Conservation (phyloP, 495 filamentous ascomycete genomes). For the Neurospora sp. region DNA sequence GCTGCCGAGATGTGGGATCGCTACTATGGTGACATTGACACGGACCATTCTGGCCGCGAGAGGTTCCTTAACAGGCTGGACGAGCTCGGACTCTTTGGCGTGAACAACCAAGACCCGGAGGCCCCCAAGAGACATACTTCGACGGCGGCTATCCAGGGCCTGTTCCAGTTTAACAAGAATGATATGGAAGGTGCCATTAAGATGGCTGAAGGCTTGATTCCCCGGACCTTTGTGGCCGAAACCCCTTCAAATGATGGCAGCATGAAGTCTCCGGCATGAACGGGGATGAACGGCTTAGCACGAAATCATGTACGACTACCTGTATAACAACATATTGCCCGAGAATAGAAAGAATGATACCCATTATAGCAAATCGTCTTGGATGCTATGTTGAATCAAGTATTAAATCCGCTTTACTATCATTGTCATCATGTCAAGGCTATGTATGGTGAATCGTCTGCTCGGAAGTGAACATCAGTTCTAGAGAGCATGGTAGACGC, state of each 20-base stretch:
- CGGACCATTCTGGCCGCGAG: constrained; percentile 44
- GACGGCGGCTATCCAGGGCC: constrained; percentile 80
- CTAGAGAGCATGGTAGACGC: not conserved
- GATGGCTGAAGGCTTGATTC: constrained; percentile 61
- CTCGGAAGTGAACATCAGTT: not conserved
- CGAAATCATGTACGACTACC: constrained; percentile 2
- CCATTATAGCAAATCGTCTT: not conserved
- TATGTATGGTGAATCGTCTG: not conserved
- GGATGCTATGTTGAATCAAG: not conserved
- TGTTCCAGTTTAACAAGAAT: constrained; percentile 91
- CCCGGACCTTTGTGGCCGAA: constrained; percentile 39
- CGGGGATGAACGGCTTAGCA: not conserved
- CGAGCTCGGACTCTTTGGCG: constrained; percentile 37
- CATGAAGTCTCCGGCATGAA: constrained; percentile 20
- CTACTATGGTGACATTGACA: constrained; percentile 81
- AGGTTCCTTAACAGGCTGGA: constrained; percentile 41
- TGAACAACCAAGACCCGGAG: constrained; percentile 22
- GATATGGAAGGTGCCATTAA: constrained; percentile 77
- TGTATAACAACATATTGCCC: constrained; percentile 1
- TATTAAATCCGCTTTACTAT: not conserved
- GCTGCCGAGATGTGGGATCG: constrained; percentile 84
- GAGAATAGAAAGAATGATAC: not conserved
- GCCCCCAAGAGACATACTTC: constrained; percentile 52
- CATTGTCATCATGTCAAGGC: not conserved
- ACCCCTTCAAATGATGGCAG: constrained; percentile 9